Base-by-base conservation (phyloP, 2,329 filamentous ascomycete genomes). In the Fusarium sterilihyphosum region DNA sequence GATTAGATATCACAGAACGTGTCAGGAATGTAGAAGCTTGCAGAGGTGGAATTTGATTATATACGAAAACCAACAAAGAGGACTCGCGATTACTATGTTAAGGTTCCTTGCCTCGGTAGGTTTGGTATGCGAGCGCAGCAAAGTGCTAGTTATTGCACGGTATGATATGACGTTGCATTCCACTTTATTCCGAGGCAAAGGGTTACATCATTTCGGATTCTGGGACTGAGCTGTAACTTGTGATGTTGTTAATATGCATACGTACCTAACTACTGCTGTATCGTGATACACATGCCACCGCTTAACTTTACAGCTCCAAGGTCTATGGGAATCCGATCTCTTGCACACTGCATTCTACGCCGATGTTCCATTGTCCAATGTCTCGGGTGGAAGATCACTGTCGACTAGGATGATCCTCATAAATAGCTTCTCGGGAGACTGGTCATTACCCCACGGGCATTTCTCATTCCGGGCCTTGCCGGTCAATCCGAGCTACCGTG, bases 131-230 rank as follows among this genome's bases (percentile, higher is more conserved):
- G n/a, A 67, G 44, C 49, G 35, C 18, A 53, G 41, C 40, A 53
- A 61, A 49, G 35, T 67, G 47, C 41, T 37, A 38, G 59, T 56
- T 61, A 38, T 46, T 40, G 9, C 52, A 59, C 41, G 24, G 56
- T 49, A 68, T 62, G 35, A 63, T 44, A 68, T 68, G 64, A 63
- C 66, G 66, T 68, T 68, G n/a, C 56, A 68, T 68, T 47, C 65
- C 66, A 68, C 56, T 68, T 57, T 38, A 54, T 56, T 56, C 52
- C 52, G 52, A 56, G 52, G 52, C 26, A 22, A 56, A 16, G 52
- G 26, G 52, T 31, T 56, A 29, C 52, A 41, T 56, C 35, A 56
- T 41, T 41, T 56, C 16, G 24, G 24, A n/a, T 53, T 38, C 37
- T 40, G 18, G 38, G 22, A 57, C 47, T 41, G 50, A 24, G 17